Evolutionary conservation across 2,329 filamentous ascomycete species (phyloP), one percentile per base, ranked within the genome.

Genomic region (Trichoderma koningiopsis): DNA sequence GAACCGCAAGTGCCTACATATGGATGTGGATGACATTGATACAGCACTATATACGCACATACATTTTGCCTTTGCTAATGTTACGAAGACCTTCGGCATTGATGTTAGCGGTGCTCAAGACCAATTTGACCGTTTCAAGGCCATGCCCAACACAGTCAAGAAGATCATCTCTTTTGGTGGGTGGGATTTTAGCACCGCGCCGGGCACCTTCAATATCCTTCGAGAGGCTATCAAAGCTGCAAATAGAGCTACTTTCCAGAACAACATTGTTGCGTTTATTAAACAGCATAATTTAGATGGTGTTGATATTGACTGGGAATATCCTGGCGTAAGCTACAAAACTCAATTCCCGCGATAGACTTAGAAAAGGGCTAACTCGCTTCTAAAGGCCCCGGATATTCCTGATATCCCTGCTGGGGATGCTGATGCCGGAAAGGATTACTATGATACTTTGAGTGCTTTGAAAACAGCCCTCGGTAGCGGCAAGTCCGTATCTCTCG

Each of bases 251-350:
- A 79, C 33, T 19, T 78, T 85, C 52, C 73, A 76, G 8, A 70
- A 75, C 22, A 81, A 81, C 71, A 68, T 82, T 49, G 72, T 79
- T 68, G 64, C 80, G 24, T 81, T 86, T 71, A 16, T 85, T 60
- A 72, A 79, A 24, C 53, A 83, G 37, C 52, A 83, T 29, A 72
- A 74, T 4, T 71, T 85, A 0, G 82, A 84, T 58, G 83, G 83
- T 0, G 74, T 84, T 11, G 82, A 84, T 56, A 73, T 84, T 53
- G 82, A 84, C 71, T 86, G 83, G 84, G 83, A 84, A 67, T 84
- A 84, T 66, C 80, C 80, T 0, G 77, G 76, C 0, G 77, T 77
- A 37, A 73, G n/a, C n/a, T n/a, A n/a, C n/a, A n/a, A n/a, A n/a
- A n/a, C n/a, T n/a, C n/a, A n/a, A n/a, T n/a, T n/a, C n/a, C n/a